These are phyloP conservation scores for Amanita jacksonii DNA, from an alignment of 768 basidiomycete species.

Conservation along the genomic window DNA sequence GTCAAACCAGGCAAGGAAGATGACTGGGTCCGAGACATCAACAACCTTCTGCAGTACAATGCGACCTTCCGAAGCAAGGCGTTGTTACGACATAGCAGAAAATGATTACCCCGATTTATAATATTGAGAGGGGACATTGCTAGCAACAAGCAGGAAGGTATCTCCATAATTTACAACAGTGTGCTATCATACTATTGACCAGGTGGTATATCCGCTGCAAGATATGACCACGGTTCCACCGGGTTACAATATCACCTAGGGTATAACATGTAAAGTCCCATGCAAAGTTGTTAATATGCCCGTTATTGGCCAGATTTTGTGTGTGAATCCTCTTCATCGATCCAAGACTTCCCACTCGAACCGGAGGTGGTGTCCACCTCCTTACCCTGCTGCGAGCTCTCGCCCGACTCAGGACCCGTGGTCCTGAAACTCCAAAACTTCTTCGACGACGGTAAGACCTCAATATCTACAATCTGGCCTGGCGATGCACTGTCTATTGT, in stretches of 20 bases:
- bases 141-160: too few relatives aligned
- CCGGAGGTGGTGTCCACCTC: neutral
- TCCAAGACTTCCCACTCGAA: neutral
- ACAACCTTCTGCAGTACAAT: conserved; percentile 90
- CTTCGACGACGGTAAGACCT: neutral
- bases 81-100: conserved; percentile 63
- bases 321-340: neutral
- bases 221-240: too few relatives aligned
- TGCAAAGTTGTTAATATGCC: neutral
- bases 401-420: too few relatives aligned
- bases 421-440: neutral
- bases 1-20: conserved; percentile 76
- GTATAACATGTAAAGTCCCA: neutral
- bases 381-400: neutral
- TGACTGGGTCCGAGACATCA: conserved; percentile 97
- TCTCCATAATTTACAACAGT: too few relatives aligned
- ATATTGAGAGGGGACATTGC: too few relatives aligned
- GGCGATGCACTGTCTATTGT: conserved; percentile 4
- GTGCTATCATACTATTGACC: too few relatives aligned
- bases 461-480: conserved; percentile 5
- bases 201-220: too few relatives aligned
- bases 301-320: neutral
- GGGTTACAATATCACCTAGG: neutral
- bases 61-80: conserved; percentile 90
- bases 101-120: too few relatives aligned